phyloP scores from a whole-genome alignment of 1,284 basidiomycete species.

The Gymnopus androsaceus region DNA sequence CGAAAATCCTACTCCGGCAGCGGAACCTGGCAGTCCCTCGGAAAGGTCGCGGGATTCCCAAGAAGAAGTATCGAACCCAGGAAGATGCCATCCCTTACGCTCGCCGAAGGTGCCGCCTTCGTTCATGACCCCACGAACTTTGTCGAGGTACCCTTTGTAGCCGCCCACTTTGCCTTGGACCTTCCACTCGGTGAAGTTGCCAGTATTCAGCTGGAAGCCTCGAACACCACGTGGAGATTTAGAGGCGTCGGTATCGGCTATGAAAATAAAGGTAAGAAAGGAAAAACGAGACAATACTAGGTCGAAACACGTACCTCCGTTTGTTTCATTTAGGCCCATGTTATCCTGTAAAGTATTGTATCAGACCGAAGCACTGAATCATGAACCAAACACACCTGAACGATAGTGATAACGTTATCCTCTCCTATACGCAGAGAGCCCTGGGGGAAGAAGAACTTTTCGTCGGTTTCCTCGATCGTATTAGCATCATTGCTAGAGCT shows the following conservation, averaged over 20 bases:
- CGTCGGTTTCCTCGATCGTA: slow-evolving; percentile 63
- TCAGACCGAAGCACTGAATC: no score
- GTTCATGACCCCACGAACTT: slow-evolving; percentile 54
- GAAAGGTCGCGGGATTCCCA: slow-evolving; percentile 60
- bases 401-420: slow-evolving; percentile 76
- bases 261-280: slow-evolving; percentile 13
- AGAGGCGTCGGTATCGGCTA: slow-evolving; percentile 33
- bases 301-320: slow-evolving; percentile 33
- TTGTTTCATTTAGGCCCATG: slow-evolving; percentile 73
- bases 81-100: slow-evolving; percentile 80
- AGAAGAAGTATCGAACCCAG: slow-evolving; percentile 62
- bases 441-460: slow-evolving; percentile 60
- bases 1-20: slow-evolving; percentile 78
- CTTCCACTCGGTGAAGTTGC: slow-evolving; percentile 70
- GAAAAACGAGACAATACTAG: not conserved
- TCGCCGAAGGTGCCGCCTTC: slow-evolving; percentile 82
- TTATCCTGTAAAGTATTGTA: slow-evolving; percentile 55
- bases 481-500: slow-evolving; percentile 66
- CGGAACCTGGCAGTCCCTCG: slow-evolving; percentile 53
- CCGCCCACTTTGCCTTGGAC: slow-evolving; percentile 85
- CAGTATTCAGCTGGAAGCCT: slow-evolving; percentile 60
- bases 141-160: slow-evolving; percentile 74
- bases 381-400: slow-evolving; percentile 51
- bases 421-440: slow-evolving; percentile 47
- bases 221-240: slow-evolving; percentile 79